Evolutionary conservation across 2,329 filamentous ascomycete genomes (phyloP).

Genomic region (Alternaria sp.): DNA sequence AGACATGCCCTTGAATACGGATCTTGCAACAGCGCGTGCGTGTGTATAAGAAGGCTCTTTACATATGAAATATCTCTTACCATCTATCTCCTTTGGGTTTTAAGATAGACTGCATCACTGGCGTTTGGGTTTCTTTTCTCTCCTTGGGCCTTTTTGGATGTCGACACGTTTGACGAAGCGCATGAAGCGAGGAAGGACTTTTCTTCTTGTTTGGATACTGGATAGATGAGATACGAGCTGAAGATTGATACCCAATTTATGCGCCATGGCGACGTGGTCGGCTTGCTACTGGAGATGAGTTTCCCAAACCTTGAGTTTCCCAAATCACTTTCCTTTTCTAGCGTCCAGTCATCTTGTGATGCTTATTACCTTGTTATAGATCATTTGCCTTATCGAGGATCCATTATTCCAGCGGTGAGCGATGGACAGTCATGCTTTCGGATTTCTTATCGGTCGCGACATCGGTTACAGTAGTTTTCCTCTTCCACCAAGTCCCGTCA

Average conservation of each 20-base stretch:
- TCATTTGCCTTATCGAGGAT: too few species aligned
- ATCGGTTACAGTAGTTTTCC: neutral
- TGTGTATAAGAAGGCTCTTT: neutral
- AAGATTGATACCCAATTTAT: constrained; percentile 1
- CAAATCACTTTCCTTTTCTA: too few species aligned
- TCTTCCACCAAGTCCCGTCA: too few species aligned
- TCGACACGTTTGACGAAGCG: neutral
- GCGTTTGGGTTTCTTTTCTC: neutral
- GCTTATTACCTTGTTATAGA: too few species aligned
- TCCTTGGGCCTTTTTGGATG: neutral
- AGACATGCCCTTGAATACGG: neutral
- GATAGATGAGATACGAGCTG: neutral
- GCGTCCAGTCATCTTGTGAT: too few species aligned
- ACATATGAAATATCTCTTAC: neutral
- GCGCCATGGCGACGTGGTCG: neutral
- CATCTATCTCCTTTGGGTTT: neutral
- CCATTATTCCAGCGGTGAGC: too few species aligned
- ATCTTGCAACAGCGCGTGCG: neutral
- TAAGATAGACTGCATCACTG: neutral
- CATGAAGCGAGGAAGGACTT: neutral
- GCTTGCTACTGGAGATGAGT: neutral
- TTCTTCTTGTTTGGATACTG: neutral
- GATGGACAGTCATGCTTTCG: too few species aligned
- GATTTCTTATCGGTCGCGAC: neutral
- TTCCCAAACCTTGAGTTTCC: too few species aligned